A percentile compares a stretch with the other conserved stretches of the same genome.
Evolutionary conservation across 306 rosid genomes (phyloP).

Genomic region (Betula pendula): DNA sequence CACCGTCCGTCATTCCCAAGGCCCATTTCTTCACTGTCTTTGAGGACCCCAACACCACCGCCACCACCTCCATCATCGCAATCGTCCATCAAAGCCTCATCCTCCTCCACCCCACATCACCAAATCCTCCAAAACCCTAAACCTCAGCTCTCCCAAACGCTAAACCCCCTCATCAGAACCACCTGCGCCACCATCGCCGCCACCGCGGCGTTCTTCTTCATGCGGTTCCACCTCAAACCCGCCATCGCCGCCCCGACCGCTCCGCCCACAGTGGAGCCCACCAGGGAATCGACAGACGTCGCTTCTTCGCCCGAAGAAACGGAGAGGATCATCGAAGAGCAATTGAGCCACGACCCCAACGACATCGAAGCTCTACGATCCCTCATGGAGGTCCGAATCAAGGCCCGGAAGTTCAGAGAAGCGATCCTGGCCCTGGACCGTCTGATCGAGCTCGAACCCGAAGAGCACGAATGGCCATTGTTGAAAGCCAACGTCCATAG

Average conservation of each 20-base stretch:
- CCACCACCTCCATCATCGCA: conserved; percentile 10
- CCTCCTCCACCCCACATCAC: conserved; percentile 22
- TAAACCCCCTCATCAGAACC: conserved; percentile 47
- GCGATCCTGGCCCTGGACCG: conserved; percentile 57
- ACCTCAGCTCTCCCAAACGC: conserved; percentile 40
- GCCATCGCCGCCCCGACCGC: conserved; percentile 48
- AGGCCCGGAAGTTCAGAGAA: conserved; percentile 47
- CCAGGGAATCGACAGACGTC: conserved; percentile 23
- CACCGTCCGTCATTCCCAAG: conserved; percentile 38
- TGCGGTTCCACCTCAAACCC: conserved; percentile 43
- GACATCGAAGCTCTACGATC: conserved; percentile 57
- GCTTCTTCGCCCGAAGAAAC: conserved; percentile 29
- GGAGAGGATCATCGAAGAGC: conserved; percentile 49
- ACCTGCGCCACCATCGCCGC: conserved; percentile 52
- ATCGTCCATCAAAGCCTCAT: conserved; percentile 41
- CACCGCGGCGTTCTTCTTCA: conserved; percentile 52
- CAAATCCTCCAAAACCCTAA: conserved; percentile 29
- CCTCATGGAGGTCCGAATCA: conserved; percentile 51
- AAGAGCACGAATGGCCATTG: conserved; percentile 62
- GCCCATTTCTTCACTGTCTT: conserved; percentile 38
- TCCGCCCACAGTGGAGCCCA: conserved; percentile 32
- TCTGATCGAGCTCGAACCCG: conserved; percentile 62
- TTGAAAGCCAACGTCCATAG: conserved; percentile 68
- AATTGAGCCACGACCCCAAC: conserved; percentile 37
- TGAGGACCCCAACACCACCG: conserved; percentile 26